These are phyloP conservation scores for Skeletonema potamos DNA, from an alignment of 108 stramenopile genomes.

Conservation along the genomic window DNA sequence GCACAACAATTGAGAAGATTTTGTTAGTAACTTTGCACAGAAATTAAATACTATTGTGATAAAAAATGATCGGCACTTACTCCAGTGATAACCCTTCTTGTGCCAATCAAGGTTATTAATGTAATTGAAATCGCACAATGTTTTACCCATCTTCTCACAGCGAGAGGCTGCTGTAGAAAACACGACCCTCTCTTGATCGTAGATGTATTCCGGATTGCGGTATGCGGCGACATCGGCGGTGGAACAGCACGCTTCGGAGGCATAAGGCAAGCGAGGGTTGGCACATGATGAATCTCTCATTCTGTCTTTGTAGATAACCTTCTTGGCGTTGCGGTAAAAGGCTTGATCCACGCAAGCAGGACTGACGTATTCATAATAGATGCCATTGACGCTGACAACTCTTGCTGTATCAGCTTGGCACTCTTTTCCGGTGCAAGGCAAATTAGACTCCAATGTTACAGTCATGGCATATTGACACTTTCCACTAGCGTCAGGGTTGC, in stretches of 20 bases:
- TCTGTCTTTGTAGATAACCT: slow-evolving; percentile 24
- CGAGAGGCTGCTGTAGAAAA: slow-evolving; percentile 39
- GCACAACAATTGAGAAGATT: neutral
- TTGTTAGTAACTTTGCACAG: neutral
- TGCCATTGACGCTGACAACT: slow-evolving; percentile 41
- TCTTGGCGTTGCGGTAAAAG: slow-evolving; percentile 52
- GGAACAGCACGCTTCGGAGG: slow-evolving; percentile 36
- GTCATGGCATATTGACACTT: slow-evolving; percentile 3
- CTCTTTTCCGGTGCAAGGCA: slow-evolving; percentile 47
- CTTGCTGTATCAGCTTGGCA: slow-evolving; percentile 55
- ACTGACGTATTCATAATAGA: slow-evolving; percentile 55
- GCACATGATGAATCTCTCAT: slow-evolving; percentile 30
- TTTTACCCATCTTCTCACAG: slow-evolving; percentile 20
- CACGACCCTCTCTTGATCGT: slow-evolving; percentile 50
- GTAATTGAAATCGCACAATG: slow-evolving; percentile 23
- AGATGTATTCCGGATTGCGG: slow-evolving; percentile 14
- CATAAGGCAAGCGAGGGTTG: slow-evolving; percentile 24
- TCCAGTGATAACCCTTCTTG: slow-evolving; percentile 46
- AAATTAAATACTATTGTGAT: neutral
- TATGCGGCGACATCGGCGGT: slow-evolving; percentile 15
- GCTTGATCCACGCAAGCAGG: slow-evolving; percentile 56
- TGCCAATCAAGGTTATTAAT: slow-evolving; percentile 6
- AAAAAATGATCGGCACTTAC: neutral
- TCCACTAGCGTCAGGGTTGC: slow-evolving; percentile 18
- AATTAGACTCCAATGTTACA: slow-evolving; percentile 30